Evolutionary conservation across 257 asterid species (phyloP).

Genomic region (Agastache rugosa): DNA sequence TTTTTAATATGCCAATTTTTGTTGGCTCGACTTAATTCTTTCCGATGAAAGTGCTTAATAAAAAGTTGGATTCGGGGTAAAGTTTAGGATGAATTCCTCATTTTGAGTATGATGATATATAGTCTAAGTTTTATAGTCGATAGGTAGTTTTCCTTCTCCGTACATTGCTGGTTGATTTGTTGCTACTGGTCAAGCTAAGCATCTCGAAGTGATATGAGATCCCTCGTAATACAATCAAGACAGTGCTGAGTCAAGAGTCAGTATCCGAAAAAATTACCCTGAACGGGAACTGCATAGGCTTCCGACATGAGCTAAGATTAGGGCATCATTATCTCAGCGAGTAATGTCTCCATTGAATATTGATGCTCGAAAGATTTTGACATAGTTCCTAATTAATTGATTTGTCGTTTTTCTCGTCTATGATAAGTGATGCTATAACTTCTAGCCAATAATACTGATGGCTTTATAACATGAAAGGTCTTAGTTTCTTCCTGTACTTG

Average conservation of each 20-base stretch:
- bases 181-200: conserved; percentile 3
- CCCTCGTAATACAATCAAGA: neutral
- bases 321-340: neutral
- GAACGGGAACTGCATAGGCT: neutral
- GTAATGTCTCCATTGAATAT: neutral
- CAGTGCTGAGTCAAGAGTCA: neutral
- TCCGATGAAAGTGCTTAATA: conserved; percentile 9
- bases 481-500: neutral
- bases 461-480: neutral
- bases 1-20: neutral
- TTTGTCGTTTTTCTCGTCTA: neutral
- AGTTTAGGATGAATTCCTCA: conserved; percentile 6
- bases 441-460: neutral
- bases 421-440: neutral
- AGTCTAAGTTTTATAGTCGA: neutral
- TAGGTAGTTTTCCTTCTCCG: neutral
- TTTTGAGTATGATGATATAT: conserved; percentile 12
- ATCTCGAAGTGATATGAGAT: neutral
- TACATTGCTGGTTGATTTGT: neutral
- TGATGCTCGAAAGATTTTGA: neutral
- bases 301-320: neutral
- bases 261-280: neutral
- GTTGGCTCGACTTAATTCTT: neutral
- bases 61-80: conserved; percentile 7
- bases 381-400: neutral